Conservation (phyloP, 2,329 filamentous ascomycete species). For the Phialophora verrucosa region DNA sequence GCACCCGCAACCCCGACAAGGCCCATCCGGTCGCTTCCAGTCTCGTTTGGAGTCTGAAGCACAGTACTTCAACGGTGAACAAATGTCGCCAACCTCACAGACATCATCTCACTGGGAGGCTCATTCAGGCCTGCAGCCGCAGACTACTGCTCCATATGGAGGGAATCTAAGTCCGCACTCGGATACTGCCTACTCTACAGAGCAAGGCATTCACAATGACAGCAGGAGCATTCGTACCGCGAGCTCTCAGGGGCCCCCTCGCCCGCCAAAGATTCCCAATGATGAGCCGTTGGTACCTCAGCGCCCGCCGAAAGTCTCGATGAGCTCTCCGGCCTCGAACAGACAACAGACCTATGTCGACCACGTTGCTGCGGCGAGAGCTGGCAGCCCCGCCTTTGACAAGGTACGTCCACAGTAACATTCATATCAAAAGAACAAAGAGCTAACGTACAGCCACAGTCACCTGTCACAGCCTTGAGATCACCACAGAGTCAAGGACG, state of each 20-base stretch:
- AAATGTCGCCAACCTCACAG: constrained; percentile 47
- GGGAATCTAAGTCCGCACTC: constrained; percentile 55
- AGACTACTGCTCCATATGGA: constrained; percentile 39
- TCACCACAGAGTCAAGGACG: constrained; percentile 46
- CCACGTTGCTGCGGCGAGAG: constrained; percentile 48
- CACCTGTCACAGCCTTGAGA: constrained; percentile 39
- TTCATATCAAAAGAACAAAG: constrained; percentile 9
- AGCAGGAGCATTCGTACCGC: constrained; percentile 37
- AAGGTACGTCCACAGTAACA: constrained; percentile 40
- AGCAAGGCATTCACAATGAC: constrained; percentile 24
- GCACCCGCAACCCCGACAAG: constrained; percentile 68
- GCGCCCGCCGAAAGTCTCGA: constrained; percentile 48
- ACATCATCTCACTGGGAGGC: constrained; percentile 51
- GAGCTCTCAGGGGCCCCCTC: constrained; percentile 51
- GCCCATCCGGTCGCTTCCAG: constrained; percentile 66
- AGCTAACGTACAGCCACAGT: constrained; percentile 28
- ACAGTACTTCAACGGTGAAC: constrained; percentile 55
- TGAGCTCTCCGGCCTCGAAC: constrained; percentile 43
- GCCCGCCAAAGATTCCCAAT: constrained; percentile 61
- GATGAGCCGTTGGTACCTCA: constrained; percentile 65
- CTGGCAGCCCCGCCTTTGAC: constrained; percentile 40
- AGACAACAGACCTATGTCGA: constrained; percentile 48
- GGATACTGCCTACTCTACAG: constrained; percentile 53
- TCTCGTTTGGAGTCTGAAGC: constrained; percentile 66
- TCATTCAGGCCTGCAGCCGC: constrained; percentile 24